These are phyloP conservation scores for Nadsonia starkeyi-henricii DNA, from an alignment of 1,139 yeast genomes.

Conservation along the genomic window DNA sequence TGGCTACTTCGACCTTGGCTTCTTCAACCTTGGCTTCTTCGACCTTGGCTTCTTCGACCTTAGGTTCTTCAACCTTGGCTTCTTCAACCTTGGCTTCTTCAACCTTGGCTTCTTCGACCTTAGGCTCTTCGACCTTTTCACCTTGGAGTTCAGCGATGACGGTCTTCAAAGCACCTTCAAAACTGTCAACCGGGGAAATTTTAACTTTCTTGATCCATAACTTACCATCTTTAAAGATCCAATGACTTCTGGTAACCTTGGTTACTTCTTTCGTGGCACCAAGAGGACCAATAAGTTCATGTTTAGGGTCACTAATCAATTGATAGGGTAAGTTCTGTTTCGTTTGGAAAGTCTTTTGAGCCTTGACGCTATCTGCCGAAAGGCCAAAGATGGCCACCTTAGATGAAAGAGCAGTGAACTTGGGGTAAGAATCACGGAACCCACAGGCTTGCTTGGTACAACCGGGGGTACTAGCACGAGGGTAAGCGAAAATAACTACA, in stretches of 20 bases:
- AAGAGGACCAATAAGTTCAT: constrained; percentile 49
- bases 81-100: constrained; percentile 1
- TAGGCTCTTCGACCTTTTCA: constrained; percentile 1
- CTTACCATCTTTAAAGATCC: constrained; percentile 73
- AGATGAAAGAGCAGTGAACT: constrained; percentile 32
- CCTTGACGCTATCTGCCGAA: constrained; percentile 58
- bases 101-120: constrained; percentile 1
- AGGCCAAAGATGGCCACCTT: constrained; percentile 22
- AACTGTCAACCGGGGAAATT: constrained; percentile 69
- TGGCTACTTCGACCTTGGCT: background rate
- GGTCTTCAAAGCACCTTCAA: constrained; percentile 35
- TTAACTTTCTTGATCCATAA: constrained; percentile 49
- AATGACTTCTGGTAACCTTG: constrained; percentile 65
- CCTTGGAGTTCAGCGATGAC: constrained; percentile 4
- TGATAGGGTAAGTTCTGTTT: constrained; percentile 64
- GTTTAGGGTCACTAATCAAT: constrained; percentile 63
- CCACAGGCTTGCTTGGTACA: constrained; percentile 88
- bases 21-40: background rate
- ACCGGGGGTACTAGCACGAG: constrained; percentile 90
- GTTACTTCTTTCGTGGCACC: constrained; percentile 63
- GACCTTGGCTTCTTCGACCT: background rate
- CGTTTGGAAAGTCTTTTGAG: constrained; percentile 61
- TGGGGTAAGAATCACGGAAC: constrained; percentile 52
- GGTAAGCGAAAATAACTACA: constrained; percentile 46
- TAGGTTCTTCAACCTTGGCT: background rate